Conservation (phyloP, 352 stramenopile genomes). For the Phytophthora litchii region DNA sequence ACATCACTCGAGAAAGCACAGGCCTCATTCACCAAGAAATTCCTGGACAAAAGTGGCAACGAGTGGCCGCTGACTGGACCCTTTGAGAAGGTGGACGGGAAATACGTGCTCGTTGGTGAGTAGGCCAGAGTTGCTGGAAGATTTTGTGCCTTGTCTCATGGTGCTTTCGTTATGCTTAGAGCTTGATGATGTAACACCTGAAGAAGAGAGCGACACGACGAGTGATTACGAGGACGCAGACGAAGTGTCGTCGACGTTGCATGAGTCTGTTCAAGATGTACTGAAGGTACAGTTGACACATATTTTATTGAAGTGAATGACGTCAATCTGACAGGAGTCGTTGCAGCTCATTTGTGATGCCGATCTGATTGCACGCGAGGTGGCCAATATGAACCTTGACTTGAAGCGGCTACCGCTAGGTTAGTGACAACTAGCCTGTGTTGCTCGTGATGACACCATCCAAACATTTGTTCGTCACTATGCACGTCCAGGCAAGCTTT, state of each 20-base stretch:
- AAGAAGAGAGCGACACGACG: conserved; percentile 45
- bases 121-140: not conserved
- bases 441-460: not conserved
- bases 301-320: not conserved
- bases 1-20: conserved; percentile 58
- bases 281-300: conserved; percentile 33
- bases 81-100: conserved; percentile 54
- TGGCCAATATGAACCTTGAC: conserved; percentile 60
- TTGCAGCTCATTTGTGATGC: conserved; percentile 53
- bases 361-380: conserved; percentile 52
- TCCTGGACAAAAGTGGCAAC: conserved; percentile 68
- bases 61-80: conserved; percentile 53
- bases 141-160: not conserved
- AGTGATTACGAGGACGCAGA: conserved; percentile 44
- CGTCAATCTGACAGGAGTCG: not conserved
- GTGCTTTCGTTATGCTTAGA: conserved; percentile 16
- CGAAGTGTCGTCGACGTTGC: conserved; percentile 36
- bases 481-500: conserved; percentile 39
- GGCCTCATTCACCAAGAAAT: conserved; percentile 65
- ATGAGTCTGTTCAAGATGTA: conserved; percentile 45
- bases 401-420: conserved; percentile 57
- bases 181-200: conserved; percentile 43
- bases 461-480: not conserved
- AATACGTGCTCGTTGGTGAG: conserved; percentile 75
- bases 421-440: conserved; percentile 8